Evolutionary conservation across 108 stramenopile species (phyloP).

Genomic region (Skeletonema marinoi): DNA sequence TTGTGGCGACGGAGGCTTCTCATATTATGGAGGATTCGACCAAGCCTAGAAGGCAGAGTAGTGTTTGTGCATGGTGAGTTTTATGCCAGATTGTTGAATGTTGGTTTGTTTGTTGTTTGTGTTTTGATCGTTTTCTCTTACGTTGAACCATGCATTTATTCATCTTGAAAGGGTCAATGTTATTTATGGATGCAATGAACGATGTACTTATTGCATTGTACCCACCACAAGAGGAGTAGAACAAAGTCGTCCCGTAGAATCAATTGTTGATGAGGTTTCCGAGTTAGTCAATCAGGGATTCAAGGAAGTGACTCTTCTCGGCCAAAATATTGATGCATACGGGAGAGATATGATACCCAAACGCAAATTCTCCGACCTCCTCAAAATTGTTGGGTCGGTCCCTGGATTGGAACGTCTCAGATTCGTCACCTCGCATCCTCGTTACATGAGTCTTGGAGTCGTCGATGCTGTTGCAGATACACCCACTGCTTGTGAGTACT

Average conservation of each 20-base stretch:
- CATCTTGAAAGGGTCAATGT: conserved; percentile 77
- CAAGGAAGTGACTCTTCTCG: conserved; percentile 95
- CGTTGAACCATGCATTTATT: not conserved
- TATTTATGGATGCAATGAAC: conserved; percentile 96
- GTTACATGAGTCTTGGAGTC: conserved; percentile 94
- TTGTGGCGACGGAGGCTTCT: conserved; percentile 93
- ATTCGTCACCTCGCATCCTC: conserved; percentile 96
- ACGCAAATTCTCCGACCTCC: conserved; percentile 90
- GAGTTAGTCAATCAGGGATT: conserved; percentile 86
- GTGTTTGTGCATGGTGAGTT: conserved; percentile 81
- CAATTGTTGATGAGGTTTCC: conserved; percentile 87
- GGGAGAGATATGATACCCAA: conserved; percentile 95
- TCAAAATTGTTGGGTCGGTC: conserved; percentile 77
- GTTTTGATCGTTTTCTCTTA: not conserved
- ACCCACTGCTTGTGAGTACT: conserved; percentile 81
- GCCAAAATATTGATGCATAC: conserved; percentile 97
- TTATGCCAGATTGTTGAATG: not conserved
- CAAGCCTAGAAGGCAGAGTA: conserved; percentile 83
- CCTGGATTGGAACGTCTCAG: conserved; percentile 88
- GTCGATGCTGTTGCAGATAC: conserved; percentile 94
- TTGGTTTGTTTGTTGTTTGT: not conserved
- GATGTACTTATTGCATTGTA: conserved; percentile 97
- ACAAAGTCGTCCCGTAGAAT: conserved; percentile 90
- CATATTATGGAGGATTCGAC: conserved; percentile 96
- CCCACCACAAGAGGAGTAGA: conserved; percentile 96